Base-by-base conservation (phyloP, 176 grass and related monocot species). In the Puccinellia tenuiflora region DNA sequence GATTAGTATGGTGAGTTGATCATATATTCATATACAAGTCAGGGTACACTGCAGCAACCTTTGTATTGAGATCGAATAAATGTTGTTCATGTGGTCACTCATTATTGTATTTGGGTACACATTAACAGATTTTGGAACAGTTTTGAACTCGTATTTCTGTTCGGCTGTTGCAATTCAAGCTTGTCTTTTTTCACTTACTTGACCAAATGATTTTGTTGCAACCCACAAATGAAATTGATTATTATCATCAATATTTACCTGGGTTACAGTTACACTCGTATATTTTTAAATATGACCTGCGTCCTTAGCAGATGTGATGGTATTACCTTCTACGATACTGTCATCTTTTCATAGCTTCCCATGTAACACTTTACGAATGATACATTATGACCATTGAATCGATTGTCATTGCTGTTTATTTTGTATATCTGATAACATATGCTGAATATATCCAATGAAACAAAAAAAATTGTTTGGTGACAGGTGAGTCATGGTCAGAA, bases 401-500 rank as follows among this genome's bases (percentile, higher is more conserved):
- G 8, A 5, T 47, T 54, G 7, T 29, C 30, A 61, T 45, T 67
- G 15, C 17, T 21, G 72, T 51, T 55, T 37, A 7, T 53, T 64
- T 9, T 67, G 79, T 33, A 20, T 37, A 17, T 43, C 43, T 75
- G 9, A 8, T 83, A 51, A 10, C 35, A 7, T 57, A 46, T 75
- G 6, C 10, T 40, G n/a, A n/a, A 37, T 38, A 34, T 76, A 53
- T 83, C 22, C 7, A 72, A 26, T 67, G 50, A 66, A 73, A 66
- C 9, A 20, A 73, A 57, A 24, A 1, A 34, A n/a, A 61, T 83
- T 48, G 69, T 79, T 73, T 56, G 68, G 10, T 76, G 46, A 61
- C 34, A 90, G 91, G 88, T 79, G 88, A 87, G 77, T 75, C 91
- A 80, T 93, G 91, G 91, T 88, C 91, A 51, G 91, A 90, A 77